These are phyloP conservation scores for Tetrahymena malaccensis DNA, from an alignment of 73 alveolate genomes.

Conservation along the genomic window DNA sequence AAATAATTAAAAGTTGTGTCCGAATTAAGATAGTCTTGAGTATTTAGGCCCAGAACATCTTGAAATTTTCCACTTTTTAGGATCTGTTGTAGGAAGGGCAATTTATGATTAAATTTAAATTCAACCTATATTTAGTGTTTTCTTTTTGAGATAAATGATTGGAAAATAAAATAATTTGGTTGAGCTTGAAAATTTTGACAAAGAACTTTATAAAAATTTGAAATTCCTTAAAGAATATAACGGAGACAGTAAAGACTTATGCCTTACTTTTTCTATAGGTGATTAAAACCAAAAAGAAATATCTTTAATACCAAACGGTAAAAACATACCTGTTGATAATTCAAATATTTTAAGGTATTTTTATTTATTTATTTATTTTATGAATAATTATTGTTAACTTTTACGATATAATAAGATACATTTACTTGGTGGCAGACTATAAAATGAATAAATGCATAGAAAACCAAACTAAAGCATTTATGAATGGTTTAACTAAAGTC, in stretches of 20 bases:
- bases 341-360: conserved; percentile 63
- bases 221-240: conserved; percentile 46
- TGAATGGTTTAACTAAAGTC: conserved; percentile 74
- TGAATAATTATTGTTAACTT: too few species aligned
- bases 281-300: conserved; percentile 64
- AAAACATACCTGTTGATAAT: conserved; percentile 73
- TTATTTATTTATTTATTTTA: neutral
- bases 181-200: conserved; percentile 86
- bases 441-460: conserved; percentile 73
- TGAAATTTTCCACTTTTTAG: conserved; percentile 75
- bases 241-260: conserved; percentile 59
- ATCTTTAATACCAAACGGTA: conserved; percentile 80
- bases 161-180: conserved; percentile 70
- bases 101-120: conserved; percentile 80
- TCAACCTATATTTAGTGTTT: conserved; percentile 84
- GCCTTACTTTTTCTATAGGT: conserved; percentile 39
- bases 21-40: conserved; percentile 50
- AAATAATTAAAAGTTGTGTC: conserved; percentile 68
- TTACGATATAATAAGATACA: conserved; percentile 17
- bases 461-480: conserved; percentile 68
- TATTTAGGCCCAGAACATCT: conserved; percentile 54
- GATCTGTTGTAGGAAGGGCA: conserved; percentile 87
- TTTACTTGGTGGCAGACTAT: conserved; percentile 75
- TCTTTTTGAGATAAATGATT: conserved; percentile 70
- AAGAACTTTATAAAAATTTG: conserved; percentile 68